Evolutionary conservation across 805 yeast species (phyloP), one percentile per base, ranked within the genome.

Genomic region (Grigorovia jiainica): DNA sequence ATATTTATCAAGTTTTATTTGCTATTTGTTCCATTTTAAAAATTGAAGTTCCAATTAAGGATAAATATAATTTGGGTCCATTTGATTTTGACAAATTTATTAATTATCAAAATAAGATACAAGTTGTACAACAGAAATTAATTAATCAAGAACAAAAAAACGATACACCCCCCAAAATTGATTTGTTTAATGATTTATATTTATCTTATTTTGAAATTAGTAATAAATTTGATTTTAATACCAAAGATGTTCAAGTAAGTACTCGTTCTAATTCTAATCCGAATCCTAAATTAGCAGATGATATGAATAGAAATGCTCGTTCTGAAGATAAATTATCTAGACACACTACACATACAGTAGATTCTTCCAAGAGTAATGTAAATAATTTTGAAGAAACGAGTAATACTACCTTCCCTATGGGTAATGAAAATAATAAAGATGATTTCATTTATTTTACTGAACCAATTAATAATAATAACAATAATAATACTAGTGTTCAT

Each of bases 1-100:
- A 87, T 58, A 78, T 87, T 15, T 86, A 79, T 49, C 97, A 89
- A 62, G 82, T 90, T 1, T 55, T 80, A 44, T 60, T 65, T 42
- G 84, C 79, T 50, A 57, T 87, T 29, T 78, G 82, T 58, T 64
- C 76, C 36, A 66, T 87, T 59, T 63, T 77, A 40, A 76, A 76
- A 27, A 67, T 75, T 43, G 68, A 74, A 40, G 66, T 71, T 16
- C 80, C 82, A 2, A 64, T 76, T 24, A 49, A 54, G 34, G 73
- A 70, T 40, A 56, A 55, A 27, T 67, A 62, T 39, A 69, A 66
- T 4, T 45, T 52, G 36, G 85, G 82, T n/a, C 67, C 72, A 2
- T 77, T 75, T 52, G 67, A 76, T 50, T 77, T 75, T 57, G 73
- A 71, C 11, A 75, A 72, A n/a, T 72, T 75, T 46, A 69, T 71